A percentile compares a stretch with the other conserved stretches of the same genome.
Evolutionary conservation across 75 land plant species (phyloP).

Genomic region (Adiantum capillusveneris): DNA sequence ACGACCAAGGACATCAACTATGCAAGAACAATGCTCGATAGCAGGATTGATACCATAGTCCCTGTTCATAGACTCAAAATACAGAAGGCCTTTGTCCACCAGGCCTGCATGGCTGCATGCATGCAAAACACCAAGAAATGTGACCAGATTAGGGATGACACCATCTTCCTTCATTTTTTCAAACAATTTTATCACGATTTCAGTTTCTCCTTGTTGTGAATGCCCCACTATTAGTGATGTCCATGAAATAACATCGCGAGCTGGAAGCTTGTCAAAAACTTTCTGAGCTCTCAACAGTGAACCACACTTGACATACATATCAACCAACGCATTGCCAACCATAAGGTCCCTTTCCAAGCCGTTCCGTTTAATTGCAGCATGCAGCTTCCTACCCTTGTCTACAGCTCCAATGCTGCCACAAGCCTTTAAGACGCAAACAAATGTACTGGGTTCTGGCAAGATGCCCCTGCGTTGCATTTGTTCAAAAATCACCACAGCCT

Average conservation of each 20-base stretch:
- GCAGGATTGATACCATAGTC: slow-evolving; percentile 16
- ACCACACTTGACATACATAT: slow-evolving; percentile 44
- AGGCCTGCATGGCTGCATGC: slow-evolving; percentile 34
- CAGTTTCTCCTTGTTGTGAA: slow-evolving; percentile 20
- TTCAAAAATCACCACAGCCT: slow-evolving; percentile 8
- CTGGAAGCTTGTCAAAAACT: slow-evolving; percentile 40
- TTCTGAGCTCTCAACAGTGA: slow-evolving; percentile 11
- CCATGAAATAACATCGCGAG: slow-evolving; percentile 45
- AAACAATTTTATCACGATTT: slow-evolving; percentile 9
- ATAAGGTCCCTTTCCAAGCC: slow-evolving; percentile 24
- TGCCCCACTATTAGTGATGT: slow-evolving; percentile 44
- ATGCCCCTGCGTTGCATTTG: slow-evolving; percentile 13
- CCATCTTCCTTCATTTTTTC: slow-evolving; percentile 17
- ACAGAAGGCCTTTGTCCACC: slow-evolving; percentile 9
- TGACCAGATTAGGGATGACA: slow-evolving; percentile 12
- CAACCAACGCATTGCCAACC: slow-evolving; percentile 29
- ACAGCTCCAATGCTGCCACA: slow-evolving; percentile 22
- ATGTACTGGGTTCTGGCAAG: slow-evolving; percentile 7
- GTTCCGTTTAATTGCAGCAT: slow-evolving; percentile 16
- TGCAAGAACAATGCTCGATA: slow-evolving; percentile 20
- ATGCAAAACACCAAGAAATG: slow-evolving; percentile 21
- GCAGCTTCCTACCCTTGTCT: slow-evolving; percentile 17
- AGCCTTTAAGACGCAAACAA: slow-evolving; percentile 27
- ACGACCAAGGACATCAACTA: slow-evolving; percentile 30
- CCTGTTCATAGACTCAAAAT: slow-evolving; percentile 19